These are phyloP conservation scores for Fibroporia radiculosa DNA, from an alignment of 768 basidiomycete genomes.

Conservation along the genomic window DNA sequence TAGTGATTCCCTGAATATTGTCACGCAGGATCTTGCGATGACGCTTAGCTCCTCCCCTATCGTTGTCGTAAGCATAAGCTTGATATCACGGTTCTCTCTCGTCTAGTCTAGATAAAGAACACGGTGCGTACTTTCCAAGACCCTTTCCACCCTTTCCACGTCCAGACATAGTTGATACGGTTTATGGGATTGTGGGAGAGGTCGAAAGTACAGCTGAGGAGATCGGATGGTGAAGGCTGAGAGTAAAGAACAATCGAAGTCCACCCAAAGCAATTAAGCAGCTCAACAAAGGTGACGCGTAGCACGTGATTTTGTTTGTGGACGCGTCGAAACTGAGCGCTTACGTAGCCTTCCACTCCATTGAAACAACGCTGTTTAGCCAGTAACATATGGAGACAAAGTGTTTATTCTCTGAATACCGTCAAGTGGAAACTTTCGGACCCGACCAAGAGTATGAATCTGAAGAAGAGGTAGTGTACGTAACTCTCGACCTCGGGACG, in stretches of 20 bases:
- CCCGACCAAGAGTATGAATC: constrained; percentile 52
- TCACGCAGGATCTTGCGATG: constrained; percentile 77
- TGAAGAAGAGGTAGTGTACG: constrained; percentile 54
- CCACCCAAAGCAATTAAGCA: background rate
- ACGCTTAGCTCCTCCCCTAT: constrained; percentile 74
- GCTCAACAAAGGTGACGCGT: too few relatives aligned
- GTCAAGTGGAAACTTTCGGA: constrained; percentile 59
- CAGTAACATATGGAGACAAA: background rate
- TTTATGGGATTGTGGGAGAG: background rate
- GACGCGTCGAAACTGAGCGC: background rate
- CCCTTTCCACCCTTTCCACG: constrained; percentile 77
- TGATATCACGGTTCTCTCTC: constrained; percentile 26
- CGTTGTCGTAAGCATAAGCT: constrained; percentile 17
- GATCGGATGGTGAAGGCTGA: background rate
- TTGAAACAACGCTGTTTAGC: background rate
- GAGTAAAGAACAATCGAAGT: background rate
- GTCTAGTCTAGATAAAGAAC: constrained; percentile 8
- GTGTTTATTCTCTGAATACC: constrained; percentile 49
- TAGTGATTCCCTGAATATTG: constrained; percentile 75
- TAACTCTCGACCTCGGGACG: constrained; percentile 65
- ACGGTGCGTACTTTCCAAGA: constrained; percentile 18
- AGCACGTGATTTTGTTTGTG: background rate
- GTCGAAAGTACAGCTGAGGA: background rate
- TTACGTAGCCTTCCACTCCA: background rate
- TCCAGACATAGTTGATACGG: constrained; percentile 50